Evolutionary conservation across 2,329 filamentous ascomycete genomes (phyloP).

Genomic region (Pseudogymnoascus destructans): DNA sequence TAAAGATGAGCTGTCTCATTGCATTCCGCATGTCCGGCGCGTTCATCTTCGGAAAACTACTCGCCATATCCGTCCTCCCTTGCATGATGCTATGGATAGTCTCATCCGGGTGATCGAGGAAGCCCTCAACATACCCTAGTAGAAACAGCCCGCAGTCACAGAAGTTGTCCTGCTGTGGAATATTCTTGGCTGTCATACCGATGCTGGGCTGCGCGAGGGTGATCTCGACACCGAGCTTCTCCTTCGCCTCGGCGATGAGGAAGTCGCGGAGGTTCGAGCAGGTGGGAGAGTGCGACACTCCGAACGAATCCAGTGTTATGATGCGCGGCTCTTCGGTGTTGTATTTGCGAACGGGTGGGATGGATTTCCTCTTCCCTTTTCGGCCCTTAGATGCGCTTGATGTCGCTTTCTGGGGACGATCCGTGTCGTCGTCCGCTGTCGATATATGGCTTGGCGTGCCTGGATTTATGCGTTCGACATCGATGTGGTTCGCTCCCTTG

Average conservation of each 20-base stretch:
- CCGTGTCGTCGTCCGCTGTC: conserved; percentile 10
- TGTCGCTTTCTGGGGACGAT: conserved; percentile 13
- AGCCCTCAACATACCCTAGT: conserved; percentile 71
- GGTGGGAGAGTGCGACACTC: conserved; percentile 47
- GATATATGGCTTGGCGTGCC: not conserved
- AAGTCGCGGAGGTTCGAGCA: conserved; percentile 63
- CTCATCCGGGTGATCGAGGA: conserved; percentile 58
- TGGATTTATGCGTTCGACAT: not conserved
- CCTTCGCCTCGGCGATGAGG: conserved; percentile 56
- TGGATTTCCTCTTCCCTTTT: conserved; percentile 25
- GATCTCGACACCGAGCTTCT: conserved; percentile 36
- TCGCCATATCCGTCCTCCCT: conserved; percentile 32
- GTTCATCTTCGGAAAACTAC: conserved; percentile 28
- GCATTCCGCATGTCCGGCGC: conserved; percentile 46
- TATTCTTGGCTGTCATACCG: conserved; percentile 57
- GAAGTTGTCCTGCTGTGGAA: conserved; percentile 71
- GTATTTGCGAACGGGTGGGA: conserved; percentile 28
- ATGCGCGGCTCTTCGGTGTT: conserved; percentile 51
- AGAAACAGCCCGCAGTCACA: conserved; percentile 86
- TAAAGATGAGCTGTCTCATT: conserved; percentile 53
- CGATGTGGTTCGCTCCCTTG: not conserved
- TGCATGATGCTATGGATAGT: conserved; percentile 57
- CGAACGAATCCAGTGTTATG: conserved; percentile 78
- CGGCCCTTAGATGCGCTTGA: conserved; percentile 22
- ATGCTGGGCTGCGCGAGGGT: conserved; percentile 20